phyloP scores from a whole-genome alignment of 768 basidiomycete species.

The Collybia nuda region DNA sequence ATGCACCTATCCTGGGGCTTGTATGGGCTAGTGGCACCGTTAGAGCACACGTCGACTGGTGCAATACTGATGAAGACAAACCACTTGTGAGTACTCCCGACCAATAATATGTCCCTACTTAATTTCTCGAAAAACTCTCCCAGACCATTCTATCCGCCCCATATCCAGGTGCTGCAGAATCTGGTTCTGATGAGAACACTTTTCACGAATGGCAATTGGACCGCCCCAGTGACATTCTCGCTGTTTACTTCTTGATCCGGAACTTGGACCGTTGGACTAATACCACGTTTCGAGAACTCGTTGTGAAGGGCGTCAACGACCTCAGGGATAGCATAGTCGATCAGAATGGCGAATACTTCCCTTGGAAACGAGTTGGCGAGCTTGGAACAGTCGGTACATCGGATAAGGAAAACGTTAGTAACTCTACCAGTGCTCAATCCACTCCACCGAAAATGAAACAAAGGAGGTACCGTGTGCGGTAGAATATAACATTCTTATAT shows the following conservation, averaged over 20 bases:
- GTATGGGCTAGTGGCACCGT: slow-evolving; percentile 54
- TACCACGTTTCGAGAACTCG: slow-evolving; percentile 36
- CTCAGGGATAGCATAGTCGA: slow-evolving; percentile 32
- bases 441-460: slow-evolving; percentile 14
- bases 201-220: slow-evolving; percentile 54
- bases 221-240: slow-evolving; percentile 40
- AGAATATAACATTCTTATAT: not conserved
- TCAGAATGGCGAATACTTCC: slow-evolving; percentile 31
- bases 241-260: slow-evolving; percentile 49
- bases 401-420: slow-evolving; percentile 33
- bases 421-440: slow-evolving; percentile 14
- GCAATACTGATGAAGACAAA: slow-evolving; percentile 26
- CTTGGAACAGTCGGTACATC: slow-evolving; percentile 13
- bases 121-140: not conserved
- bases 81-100: slow-evolving; percentile 29
- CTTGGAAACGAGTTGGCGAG: slow-evolving; percentile 50
- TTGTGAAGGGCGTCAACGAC: slow-evolving; percentile 36
- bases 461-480: slow-evolving; percentile 6
- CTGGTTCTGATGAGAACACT: slow-evolving; percentile 11
- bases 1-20: slow-evolving; percentile 50
- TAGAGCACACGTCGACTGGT: slow-evolving; percentile 59
- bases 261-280: slow-evolving; percentile 57
- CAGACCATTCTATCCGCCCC: slow-evolving; percentile 52
- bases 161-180: slow-evolving; percentile 24
- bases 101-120: not conserved